Conservation (phyloP, 306 rosid genomes). For the Geum urbanum region DNA sequence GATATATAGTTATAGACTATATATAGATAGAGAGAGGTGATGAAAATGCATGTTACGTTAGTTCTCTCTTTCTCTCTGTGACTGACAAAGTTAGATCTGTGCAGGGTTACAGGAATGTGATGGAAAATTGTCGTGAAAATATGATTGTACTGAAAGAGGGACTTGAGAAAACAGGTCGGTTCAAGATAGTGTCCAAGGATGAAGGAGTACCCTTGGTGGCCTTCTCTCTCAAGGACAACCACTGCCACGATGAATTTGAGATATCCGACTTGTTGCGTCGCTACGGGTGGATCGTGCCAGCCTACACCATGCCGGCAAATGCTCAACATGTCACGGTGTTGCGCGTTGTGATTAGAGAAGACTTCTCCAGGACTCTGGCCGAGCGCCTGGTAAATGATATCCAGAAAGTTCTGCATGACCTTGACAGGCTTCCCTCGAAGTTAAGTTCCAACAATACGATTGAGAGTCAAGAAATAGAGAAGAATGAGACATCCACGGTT, state of each 20-base stretch:
- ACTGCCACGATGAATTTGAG: slow-evolving; percentile 62
- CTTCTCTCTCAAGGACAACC: slow-evolving; percentile 62
- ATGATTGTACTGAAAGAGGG: slow-evolving; percentile 78
- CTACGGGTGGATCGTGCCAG: slow-evolving; percentile 92
- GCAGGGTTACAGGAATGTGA: slow-evolving; percentile 80
- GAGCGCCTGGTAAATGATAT: slow-evolving; percentile 76
- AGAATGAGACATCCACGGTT: slow-evolving; percentile 18
- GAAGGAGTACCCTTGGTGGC: slow-evolving; percentile 89
- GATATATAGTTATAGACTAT: no score
- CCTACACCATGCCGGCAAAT: slow-evolving; percentile 89
- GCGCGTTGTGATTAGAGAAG: slow-evolving; percentile 85
- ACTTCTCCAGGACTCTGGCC: slow-evolving; percentile 79
- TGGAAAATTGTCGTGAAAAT: slow-evolving; percentile 89
- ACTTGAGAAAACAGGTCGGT: slow-evolving; percentile 59
- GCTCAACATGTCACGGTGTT: slow-evolving; percentile 77
- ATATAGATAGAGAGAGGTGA: no score
- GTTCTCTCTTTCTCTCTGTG: no score
- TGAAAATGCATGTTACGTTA: no score
- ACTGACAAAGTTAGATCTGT: neutral
- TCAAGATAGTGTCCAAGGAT: slow-evolving; percentile 71
- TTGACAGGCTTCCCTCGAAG: slow-evolving; percentile 55
- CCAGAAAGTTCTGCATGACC: slow-evolving; percentile 67
- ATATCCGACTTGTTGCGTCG: slow-evolving; percentile 65
- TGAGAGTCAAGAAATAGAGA: slow-evolving; percentile 18
- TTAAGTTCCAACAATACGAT: slow-evolving; percentile 19